Percentiles rank a stretch among this genome's conserved stretches.
phyloP scores from a whole-genome alignment of 805 yeast species.

The Wickerhamiella allomyrinae region DNA sequence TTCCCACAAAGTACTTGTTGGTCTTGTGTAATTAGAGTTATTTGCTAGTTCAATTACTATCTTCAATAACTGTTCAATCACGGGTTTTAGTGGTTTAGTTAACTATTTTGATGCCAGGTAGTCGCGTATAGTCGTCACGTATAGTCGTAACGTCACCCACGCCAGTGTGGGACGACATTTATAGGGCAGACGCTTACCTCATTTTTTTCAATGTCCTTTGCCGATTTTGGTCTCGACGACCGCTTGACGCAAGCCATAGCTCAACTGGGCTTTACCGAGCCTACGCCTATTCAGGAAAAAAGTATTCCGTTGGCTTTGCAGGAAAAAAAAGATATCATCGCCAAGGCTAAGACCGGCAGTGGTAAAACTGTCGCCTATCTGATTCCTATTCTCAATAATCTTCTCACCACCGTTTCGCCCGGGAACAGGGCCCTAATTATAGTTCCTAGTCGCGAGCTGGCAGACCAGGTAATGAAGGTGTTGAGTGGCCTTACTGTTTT shows the following conservation, averaged over 20 bases:
- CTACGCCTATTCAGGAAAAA: constrained; percentile 80
- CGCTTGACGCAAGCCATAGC: constrained; percentile 73
- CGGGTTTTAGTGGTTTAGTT: too few relatives aligned
- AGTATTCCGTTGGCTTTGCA: constrained; percentile 87
- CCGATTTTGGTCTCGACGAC: constrained; percentile 65
- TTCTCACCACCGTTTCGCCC: constrained; percentile 31
- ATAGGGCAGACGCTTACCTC: constrained; percentile 2
- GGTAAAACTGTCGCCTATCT: constrained; percentile 90
- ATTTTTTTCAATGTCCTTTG: constrained; percentile 32
- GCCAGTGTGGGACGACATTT: too few relatives aligned
- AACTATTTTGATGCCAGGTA: too few relatives aligned
- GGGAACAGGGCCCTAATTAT: constrained; percentile 49
- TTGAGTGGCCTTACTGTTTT: constrained; percentile 52
- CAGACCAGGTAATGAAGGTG: constrained; percentile 69
- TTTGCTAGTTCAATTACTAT: too few relatives aligned
- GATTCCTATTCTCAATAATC: constrained; percentile 71
- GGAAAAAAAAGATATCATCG: constrained; percentile 82
- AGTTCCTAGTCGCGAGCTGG: constrained; percentile 87
- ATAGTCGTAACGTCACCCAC: too few relatives aligned
- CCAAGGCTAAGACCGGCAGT: constrained; percentile 89
- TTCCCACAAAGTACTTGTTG: too few relatives aligned
- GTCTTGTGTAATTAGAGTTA: too few relatives aligned
- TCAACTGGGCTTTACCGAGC: constrained; percentile 64
- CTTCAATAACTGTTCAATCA: too few relatives aligned
- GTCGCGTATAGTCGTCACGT: too few relatives aligned